Evolutionary conservation across 164 flowering plant genomes (phyloP).

Genomic region (Buxus sempervirens): DNA sequence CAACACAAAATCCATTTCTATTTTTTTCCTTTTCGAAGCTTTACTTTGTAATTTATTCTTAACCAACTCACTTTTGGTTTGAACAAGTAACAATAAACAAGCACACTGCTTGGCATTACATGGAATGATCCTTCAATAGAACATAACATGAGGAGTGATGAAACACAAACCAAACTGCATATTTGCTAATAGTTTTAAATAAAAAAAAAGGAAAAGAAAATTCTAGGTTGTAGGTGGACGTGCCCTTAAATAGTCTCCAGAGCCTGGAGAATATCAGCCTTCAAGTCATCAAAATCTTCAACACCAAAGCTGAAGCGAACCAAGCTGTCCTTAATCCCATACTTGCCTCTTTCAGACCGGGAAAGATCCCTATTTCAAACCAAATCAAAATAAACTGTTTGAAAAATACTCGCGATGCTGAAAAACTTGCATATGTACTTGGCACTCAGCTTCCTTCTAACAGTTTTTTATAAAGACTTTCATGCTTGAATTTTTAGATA

Average conservation of each 20-base stretch:
- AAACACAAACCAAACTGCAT: neutral
- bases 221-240: slow-evolving; percentile 3
- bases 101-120: too few species aligned
- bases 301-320: slow-evolving; percentile 93
- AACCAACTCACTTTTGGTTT: too few species aligned
- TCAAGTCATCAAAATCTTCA: slow-evolving; percentile 89
- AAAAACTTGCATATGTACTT: too few species aligned
- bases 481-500: too few species aligned
- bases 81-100: too few species aligned
- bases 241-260: slow-evolving; percentile 51
- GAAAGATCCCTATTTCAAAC: slow-evolving; percentile 67
- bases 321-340: slow-evolving; percentile 85
- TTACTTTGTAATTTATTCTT: too few species aligned
- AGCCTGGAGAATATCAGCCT: slow-evolving; percentile 87
- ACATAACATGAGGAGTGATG: neutral
- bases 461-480: too few species aligned
- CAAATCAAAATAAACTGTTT: neutral
- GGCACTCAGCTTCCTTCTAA: too few species aligned
- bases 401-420: too few species aligned
- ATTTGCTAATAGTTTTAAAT: neutral
- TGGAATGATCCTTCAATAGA: too few species aligned
- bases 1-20: too few species aligned
- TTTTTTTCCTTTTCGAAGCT: too few species aligned
- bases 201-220: neutral
- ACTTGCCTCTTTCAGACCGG: slow-evolving; percentile 58